Percentiles rank a stretch among this genome's conserved stretches.
Conservation (phyloP, 2,329 filamentous ascomycete genomes). For the Zymoseptoria ardabiliae region DNA sequence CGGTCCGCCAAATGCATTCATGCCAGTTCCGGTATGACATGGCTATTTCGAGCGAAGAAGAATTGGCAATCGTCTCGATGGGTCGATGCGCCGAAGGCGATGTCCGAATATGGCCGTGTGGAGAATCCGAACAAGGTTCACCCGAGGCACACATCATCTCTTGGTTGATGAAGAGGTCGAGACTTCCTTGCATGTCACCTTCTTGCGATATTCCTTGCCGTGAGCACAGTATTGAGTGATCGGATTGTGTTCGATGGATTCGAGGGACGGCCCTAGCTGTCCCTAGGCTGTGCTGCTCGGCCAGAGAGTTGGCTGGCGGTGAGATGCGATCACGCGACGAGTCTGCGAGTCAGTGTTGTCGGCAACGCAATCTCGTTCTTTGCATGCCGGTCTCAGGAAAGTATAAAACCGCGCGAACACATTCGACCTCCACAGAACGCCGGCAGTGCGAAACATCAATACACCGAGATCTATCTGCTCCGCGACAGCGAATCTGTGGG, state of each 20-base stretch:
- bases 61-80: background rate
- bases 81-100: background rate
- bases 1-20: too few relatives aligned
- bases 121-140: background rate
- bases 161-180: background rate
- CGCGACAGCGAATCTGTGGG: background rate
- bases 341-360: constrained; percentile 11
- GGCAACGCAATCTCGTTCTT: constrained; percentile 9
- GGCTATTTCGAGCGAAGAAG: background rate
- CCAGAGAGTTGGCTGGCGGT: background rate
- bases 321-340: background rate
- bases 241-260: background rate
- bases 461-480: background rate
- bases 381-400: background rate
- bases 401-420: background rate
- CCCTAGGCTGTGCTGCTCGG: background rate
- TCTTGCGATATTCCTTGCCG: background rate
- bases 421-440: background rate
- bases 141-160: background rate
- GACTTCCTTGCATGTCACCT: background rate
- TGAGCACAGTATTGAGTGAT: background rate
- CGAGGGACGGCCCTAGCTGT: background rate
- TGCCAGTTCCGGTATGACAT: background rate
- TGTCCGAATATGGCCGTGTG: background rate
- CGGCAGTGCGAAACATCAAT: background rate